A percentile compares a stretch with the other conserved stretches of the same genome.
Evolutionary conservation across 139 green algal species (phyloP).

Genomic region (Picocystis salinarum): DNA sequence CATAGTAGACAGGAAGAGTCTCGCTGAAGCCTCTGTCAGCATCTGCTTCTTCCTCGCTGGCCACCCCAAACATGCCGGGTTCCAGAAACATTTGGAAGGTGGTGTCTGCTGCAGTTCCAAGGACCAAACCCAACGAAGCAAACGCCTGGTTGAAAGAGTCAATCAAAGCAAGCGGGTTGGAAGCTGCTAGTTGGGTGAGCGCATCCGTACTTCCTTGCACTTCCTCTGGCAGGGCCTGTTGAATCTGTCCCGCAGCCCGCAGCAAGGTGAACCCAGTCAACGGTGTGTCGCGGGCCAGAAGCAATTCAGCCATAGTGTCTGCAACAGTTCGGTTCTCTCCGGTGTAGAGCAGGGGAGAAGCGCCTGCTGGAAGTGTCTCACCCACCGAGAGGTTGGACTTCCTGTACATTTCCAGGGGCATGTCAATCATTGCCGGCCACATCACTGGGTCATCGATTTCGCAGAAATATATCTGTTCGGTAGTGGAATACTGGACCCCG

Average conservation of each 20-base stretch:
- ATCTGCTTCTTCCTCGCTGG: not conserved
- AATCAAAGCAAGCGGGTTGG: too few species aligned
- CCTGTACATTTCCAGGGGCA: not conserved
- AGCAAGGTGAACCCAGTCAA: too few species aligned
- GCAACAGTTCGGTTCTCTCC: constrained; percentile 6
- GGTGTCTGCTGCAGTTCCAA: too few species aligned
- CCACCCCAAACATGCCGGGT: too few species aligned
- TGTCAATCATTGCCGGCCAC: not conserved
- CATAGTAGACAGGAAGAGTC: constrained; percentile 22
- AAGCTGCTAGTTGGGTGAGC: too few species aligned
- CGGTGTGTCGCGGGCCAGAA: constrained; percentile 4
- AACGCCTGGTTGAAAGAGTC: too few species aligned
- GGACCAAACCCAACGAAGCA: too few species aligned
- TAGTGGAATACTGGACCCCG: constrained; percentile 27
- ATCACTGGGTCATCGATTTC: not conserved
- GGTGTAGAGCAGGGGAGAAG: constrained; percentile 26
- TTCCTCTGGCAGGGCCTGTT: too few species aligned
- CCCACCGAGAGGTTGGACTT: not conserved
- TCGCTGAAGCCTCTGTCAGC: too few species aligned
- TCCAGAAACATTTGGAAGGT: too few species aligned
- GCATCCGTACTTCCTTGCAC: too few species aligned
- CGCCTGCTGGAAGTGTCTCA: too few species aligned
- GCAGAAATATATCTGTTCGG: not conserved
- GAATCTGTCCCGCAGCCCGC: not conserved
- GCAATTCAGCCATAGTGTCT: constrained; percentile 14